A percentile compares a stretch with the other conserved stretches of the same genome.
These are phyloP conservation scores for Penicillium robsamsonii DNA, from an alignment of 495 filamentous ascomycete genomes.

Conservation along the genomic window DNA sequence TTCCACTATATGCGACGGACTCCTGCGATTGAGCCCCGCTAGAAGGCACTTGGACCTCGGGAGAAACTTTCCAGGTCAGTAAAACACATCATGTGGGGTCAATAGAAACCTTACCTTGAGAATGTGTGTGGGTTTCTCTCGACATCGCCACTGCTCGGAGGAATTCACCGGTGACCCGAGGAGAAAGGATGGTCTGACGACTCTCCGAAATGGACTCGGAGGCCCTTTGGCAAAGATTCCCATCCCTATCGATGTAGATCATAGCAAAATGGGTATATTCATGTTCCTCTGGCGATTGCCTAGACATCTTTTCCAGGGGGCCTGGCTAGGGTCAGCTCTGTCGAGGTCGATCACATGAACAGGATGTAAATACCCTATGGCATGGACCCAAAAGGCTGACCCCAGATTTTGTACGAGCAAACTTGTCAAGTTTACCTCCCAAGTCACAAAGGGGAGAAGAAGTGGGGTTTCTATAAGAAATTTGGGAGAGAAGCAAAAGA, in stretches of 20 bases:
- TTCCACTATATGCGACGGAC: neutral
- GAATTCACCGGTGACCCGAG: constrained; percentile 36
- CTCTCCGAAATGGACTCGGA: constrained; percentile 36
- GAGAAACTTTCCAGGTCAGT: neutral
- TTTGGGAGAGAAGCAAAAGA: neutral
- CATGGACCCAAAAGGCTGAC: neutral
- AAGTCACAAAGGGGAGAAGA: too few relatives aligned
- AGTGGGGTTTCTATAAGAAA: neutral
- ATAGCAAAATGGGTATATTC: constrained; percentile 37
- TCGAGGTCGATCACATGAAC: neutral
- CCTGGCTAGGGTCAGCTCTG: constrained; percentile 15
- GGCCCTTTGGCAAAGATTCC: constrained; percentile 37
- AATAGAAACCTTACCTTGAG: constrained; percentile 16
- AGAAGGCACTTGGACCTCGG: neutral
- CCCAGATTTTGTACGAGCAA: neutral
- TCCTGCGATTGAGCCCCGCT: neutral
- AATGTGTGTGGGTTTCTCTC: constrained; percentile 15
- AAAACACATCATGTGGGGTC: neutral
- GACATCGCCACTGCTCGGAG: constrained; percentile 38
- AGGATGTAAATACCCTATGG: constrained; percentile 15
- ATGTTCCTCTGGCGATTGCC: constrained; percentile 24
- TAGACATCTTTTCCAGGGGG: constrained; percentile 27
- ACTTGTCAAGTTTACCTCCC: neutral
- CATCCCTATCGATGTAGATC: constrained; percentile 38
- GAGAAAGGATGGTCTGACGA: constrained; percentile 35